These are phyloP conservation scores for Colletotrichum tropicale DNA, from an alignment of 2,329 filamentous ascomycete species.

Conservation along the genomic window DNA sequence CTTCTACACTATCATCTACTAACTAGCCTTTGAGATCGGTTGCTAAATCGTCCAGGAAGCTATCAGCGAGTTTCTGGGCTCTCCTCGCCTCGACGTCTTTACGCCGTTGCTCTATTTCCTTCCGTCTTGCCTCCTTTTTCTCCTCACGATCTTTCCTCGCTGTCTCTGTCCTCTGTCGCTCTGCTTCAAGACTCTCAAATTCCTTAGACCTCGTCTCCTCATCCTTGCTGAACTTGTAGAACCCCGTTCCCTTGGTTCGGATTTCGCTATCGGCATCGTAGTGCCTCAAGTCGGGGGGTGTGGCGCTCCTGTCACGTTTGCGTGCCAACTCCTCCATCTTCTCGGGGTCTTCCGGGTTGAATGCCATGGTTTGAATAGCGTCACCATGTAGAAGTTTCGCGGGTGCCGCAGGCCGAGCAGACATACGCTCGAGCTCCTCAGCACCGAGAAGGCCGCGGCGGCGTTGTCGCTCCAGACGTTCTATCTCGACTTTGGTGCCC, in stretches of 20 bases:
- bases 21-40: not conserved
- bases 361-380: constrained; percentile 81
- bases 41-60: constrained; percentile 68
- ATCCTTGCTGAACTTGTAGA: constrained; percentile 87
- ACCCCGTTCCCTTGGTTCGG: constrained; percentile 85
- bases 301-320: constrained; percentile 79
- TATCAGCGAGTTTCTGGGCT: constrained; percentile 72
- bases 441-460: constrained; percentile 56
- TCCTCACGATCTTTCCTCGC: constrained; percentile 60
- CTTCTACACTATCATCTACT: not conserved
- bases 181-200: constrained; percentile 75
- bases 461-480: constrained; percentile 63
- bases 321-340: constrained; percentile 81
- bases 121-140: constrained; percentile 61
- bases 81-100: constrained; percentile 64
- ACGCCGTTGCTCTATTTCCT: constrained; percentile 68
- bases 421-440: constrained; percentile 70
- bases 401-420: constrained; percentile 70
- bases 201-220: constrained; percentile 68
- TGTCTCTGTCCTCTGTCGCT: constrained; percentile 72
- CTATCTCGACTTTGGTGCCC: constrained; percentile 73
- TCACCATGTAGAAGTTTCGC: constrained; percentile 82
- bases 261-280: constrained; percentile 88
- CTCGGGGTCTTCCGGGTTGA: constrained; percentile 73
- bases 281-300: constrained; percentile 80